Evolutionary conservation across 129 eudicot species (phyloP).

Genomic region (Tagetes erecta): DNA sequence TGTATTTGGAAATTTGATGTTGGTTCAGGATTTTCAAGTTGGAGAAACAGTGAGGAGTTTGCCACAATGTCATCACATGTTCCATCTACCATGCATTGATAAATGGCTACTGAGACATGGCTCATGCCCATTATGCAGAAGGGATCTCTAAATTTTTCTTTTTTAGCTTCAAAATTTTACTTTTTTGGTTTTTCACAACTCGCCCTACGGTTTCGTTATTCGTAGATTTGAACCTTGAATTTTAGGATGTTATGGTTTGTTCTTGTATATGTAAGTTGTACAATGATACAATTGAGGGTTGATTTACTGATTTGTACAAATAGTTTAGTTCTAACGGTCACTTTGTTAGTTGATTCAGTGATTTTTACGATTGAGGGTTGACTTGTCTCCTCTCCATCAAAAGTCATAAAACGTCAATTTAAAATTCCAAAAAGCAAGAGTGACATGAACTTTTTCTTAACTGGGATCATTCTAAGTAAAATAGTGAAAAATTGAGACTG

Average conservation of each 20-base stretch:
- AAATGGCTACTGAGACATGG: conserved; percentile 93
- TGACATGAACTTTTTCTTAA: too few relatives aligned
- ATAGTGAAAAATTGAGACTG: too few relatives aligned
- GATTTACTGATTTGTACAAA: conserved; percentile 18
- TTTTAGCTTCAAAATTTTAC: conserved; percentile 12
- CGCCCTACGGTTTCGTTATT: conserved; percentile 22
- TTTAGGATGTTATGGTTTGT: conserved; percentile 23
- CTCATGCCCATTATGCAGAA: conserved; percentile 94
- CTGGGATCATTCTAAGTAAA: too few relatives aligned
- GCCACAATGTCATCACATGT: conserved; percentile 96
- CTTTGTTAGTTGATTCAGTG: not conserved
- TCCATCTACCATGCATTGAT: conserved; percentile 97
- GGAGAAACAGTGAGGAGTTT: conserved; percentile 84
- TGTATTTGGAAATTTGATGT: conserved; percentile 8
- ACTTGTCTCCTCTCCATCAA: too few relatives aligned
- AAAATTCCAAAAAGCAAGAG: too few relatives aligned
- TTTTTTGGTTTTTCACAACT: not conserved
- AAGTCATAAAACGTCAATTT: too few relatives aligned
- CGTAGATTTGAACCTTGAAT: conserved; percentile 25
- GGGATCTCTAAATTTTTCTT: conserved; percentile 56
- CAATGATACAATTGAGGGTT: conserved; percentile 14
- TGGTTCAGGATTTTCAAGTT: conserved; percentile 73
- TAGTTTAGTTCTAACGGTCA: not conserved
- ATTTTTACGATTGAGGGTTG: too few relatives aligned
- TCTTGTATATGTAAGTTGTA: conserved; percentile 5